Base-by-base conservation (phyloP, 73 alveolate species). In the Stentor coeruleus region DNA sequence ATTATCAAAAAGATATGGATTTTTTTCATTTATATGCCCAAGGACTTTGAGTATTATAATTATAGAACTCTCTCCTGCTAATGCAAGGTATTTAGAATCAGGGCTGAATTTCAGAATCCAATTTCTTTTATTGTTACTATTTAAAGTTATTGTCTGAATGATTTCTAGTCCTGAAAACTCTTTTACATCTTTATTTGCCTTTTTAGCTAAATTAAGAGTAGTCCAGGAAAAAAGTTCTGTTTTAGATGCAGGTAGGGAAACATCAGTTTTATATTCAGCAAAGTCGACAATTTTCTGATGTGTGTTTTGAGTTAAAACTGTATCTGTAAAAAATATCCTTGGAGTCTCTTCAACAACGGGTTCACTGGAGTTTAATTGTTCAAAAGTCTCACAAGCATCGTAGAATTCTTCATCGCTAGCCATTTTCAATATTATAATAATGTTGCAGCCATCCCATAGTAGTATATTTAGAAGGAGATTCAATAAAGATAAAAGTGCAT, bases 41-140 rank as follows among this genome's bases (percentile, higher is more conserved):
- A 75, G n/a, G 3, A 86, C 82, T 86, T 87, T 81, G 92, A 92
- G 92, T 28, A 94, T 83, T 84, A 93, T 84, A n/a, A 94, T 80
- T 0, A 90, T 88, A 38, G 97, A 93, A 72, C 88, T 92, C 49
- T 91, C 85, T 6, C 98, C 98, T 3, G 97, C 98, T 2, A 93
- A 85, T 3, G 97, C 97, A 57, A 92, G 81, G 84, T 77, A 92
- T 35, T 28, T 58, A 3, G 87, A 86, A 79, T 94, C 92, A 11
- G 28, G 30, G 28, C 95, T 86, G 59, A 86, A 86, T 49, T 86
- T 82, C 77, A 86, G 77, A 3, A 86, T 86, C 92, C 94, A 66
- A 1, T 20, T 66, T 26, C 79, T 20, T 20, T 20, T n/a, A 20
- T n/a, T 31, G 15, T n/a, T 1, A 66, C 15, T 15, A 20, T 33